Conservation (phyloP, 1,284 basidiomycete genomes). For the Cryptococcus deneoformans region DNA sequence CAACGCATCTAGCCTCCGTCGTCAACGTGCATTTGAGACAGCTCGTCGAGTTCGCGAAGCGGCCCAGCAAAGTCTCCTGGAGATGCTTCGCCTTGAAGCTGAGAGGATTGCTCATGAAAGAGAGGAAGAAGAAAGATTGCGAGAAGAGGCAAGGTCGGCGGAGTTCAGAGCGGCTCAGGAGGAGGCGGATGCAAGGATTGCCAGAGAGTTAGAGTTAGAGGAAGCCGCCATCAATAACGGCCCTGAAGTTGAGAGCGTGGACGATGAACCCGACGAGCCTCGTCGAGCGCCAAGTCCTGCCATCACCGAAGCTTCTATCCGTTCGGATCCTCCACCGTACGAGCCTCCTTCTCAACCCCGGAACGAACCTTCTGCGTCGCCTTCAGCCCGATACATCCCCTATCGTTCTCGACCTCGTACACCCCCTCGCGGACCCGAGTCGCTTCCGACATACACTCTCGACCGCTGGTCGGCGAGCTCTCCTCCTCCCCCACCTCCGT, state of each 20-base stretch:
- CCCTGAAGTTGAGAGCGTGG: not conserved
- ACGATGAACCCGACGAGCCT: not conserved
- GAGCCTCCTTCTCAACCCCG: constrained; percentile 4
- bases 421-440: not conserved
- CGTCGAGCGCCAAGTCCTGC: constrained; percentile 5
- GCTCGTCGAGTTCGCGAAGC: not conserved
- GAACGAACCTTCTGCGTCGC: not conserved
- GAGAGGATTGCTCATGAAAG: not conserved
- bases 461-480: constrained; percentile 15
- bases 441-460: constrained; percentile 7
- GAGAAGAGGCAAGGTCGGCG: constrained; percentile 2
- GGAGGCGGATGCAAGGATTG: not conserved
- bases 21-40: not conserved
- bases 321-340: constrained; percentile 16
- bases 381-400: not conserved
- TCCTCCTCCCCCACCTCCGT: constrained; percentile 36
- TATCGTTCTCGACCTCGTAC: not conserved
- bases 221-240: not conserved
- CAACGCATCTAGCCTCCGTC: not conserved
- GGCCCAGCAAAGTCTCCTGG: not conserved
- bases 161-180: not conserved
- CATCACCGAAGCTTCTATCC: constrained; percentile 7
- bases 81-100: not conserved
- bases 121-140: not conserved
- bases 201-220: not conserved